Percentiles rank a stretch among this genome's conserved stretches.
These are phyloP conservation scores for Phytopythium mirpurense DNA, from an alignment of 352 stramenopile genomes.

Conservation along the genomic window DNA sequence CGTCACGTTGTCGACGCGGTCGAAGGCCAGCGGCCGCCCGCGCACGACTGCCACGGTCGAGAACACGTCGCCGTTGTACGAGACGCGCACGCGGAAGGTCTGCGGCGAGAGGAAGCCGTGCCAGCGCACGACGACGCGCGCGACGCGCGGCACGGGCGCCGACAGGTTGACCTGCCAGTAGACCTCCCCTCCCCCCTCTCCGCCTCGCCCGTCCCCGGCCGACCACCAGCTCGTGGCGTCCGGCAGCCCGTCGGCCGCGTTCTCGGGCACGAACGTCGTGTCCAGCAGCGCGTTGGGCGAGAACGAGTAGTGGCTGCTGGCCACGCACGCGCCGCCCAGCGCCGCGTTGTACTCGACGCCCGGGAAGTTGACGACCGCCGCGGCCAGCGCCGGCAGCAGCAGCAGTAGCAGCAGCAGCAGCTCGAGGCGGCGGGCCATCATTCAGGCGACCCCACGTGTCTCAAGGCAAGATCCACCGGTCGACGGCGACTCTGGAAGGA, in stretches of 20 bases:
- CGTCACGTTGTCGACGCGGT: conserved; percentile 64
- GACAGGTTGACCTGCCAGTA: conserved; percentile 83
- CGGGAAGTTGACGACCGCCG: conserved; percentile 45
- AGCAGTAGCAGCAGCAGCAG: conserved; percentile 7
- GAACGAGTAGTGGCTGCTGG: conserved; percentile 78
- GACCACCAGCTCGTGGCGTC: conserved; percentile 80
- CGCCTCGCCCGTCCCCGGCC: conserved; percentile 28
- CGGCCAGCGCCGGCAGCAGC: background rate
- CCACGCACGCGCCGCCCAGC: conserved; percentile 38
- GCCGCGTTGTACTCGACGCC: conserved; percentile 68
- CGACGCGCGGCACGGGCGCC: conserved; percentile 28
- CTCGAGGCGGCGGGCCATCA: conserved; percentile 8
- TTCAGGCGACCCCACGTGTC: no score
- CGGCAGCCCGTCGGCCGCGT: conserved; percentile 69
- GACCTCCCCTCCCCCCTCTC: conserved; percentile 28
- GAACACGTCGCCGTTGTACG: conserved; percentile 55
- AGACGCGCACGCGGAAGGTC: conserved; percentile 58
- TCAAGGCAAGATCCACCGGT: no score
- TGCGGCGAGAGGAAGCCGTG: conserved; percentile 61
- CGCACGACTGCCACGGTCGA: conserved; percentile 42
- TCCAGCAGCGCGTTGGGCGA: conserved; percentile 54
- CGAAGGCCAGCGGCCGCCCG: conserved; percentile 40
- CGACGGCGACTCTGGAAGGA: no score
- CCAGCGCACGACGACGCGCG: conserved; percentile 66
- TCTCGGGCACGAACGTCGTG: conserved; percentile 47